These are phyloP conservation scores for Pestalotiopsis fici DNA, from an alignment of 2,329 filamentous ascomycete genomes.

Conservation along the genomic window DNA sequence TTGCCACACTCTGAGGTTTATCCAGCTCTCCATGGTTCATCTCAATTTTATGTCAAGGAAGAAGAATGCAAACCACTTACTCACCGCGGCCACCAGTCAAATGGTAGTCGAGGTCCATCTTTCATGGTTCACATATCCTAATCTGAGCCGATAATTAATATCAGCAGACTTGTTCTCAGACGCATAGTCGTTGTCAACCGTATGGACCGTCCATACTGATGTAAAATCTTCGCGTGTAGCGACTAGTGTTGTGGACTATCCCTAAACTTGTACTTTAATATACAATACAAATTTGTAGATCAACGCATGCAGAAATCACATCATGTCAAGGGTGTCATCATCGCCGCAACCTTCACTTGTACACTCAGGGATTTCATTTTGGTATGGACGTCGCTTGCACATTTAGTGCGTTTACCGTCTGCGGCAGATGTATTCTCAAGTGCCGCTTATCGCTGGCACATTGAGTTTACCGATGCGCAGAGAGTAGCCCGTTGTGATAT, in stretches of 20 bases:
- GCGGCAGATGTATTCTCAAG: neutral
- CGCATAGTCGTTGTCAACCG: too few species aligned
- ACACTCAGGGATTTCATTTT: neutral
- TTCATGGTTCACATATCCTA: neutral
- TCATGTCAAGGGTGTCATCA: too few species aligned
- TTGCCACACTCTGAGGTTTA: conserved; percentile 28
- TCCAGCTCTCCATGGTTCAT: conserved; percentile 25
- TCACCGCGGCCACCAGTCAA: neutral
- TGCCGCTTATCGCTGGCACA: neutral
- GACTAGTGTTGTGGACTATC: too few species aligned
- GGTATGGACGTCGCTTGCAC: neutral
- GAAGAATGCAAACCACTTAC: conserved; percentile 13
- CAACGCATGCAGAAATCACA: too few species aligned
- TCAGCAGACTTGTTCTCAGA: too few species aligned
- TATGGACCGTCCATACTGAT: too few species aligned
- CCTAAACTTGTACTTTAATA: too few species aligned
- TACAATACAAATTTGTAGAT: too few species aligned
- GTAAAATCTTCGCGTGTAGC: too few species aligned
- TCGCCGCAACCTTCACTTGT: neutral
- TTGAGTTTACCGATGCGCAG: too few species aligned
- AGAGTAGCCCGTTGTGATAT: neutral
- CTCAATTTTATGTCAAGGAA: conserved; percentile 33
- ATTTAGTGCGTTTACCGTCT: too few species aligned
- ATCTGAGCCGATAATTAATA: neutral
- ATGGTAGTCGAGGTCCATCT: neutral